Evolutionary conservation across 2,329 filamentous ascomycete species (phyloP).

Genomic region (Fusarium goolgardi): DNA sequence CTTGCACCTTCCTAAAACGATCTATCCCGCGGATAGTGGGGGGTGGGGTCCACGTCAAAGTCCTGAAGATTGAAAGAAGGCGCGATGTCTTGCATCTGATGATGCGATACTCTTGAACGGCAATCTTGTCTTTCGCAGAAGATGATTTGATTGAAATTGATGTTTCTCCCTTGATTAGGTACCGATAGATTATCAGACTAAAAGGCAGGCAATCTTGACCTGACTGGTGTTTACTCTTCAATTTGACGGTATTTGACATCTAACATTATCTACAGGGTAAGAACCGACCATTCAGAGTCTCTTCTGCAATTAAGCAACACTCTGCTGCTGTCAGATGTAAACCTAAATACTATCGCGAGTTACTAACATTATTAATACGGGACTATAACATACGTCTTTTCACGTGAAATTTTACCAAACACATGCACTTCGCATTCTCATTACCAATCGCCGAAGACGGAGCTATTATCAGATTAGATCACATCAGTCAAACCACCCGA

Average conservation of each 20-base stretch:
- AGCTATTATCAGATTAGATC: slow-evolving; percentile 20
- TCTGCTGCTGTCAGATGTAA: neutral
- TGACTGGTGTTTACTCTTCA: neutral
- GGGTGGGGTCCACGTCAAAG: slow-evolving; percentile 12
- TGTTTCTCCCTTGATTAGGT: too few relatives aligned
- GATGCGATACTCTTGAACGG: neutral
- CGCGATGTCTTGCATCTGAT: neutral
- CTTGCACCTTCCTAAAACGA: slow-evolving; percentile 37
- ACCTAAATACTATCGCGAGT: neutral
- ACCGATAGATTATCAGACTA: neutral
- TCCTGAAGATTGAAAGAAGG: neutral
- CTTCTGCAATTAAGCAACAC: slow-evolving; percentile 1
- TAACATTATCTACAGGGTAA: neutral
- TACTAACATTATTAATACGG: neutral
- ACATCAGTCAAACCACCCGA: slow-evolving; percentile 2
- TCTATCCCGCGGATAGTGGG: slow-evolving; percentile 34
- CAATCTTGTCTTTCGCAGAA: neutral
- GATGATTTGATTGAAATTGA: neutral
- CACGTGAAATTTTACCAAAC: neutral
- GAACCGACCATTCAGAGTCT: slow-evolving; percentile 17
- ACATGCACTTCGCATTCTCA: neutral
- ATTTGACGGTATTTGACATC: neutral
- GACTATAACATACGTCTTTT: neutral
- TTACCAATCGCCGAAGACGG: slow-evolving; percentile 39
- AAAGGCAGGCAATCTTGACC: too few relatives aligned